phyloP scores from a whole-genome alignment of 495 filamentous ascomycete genomes.

The Penicillium fimorum region DNA sequence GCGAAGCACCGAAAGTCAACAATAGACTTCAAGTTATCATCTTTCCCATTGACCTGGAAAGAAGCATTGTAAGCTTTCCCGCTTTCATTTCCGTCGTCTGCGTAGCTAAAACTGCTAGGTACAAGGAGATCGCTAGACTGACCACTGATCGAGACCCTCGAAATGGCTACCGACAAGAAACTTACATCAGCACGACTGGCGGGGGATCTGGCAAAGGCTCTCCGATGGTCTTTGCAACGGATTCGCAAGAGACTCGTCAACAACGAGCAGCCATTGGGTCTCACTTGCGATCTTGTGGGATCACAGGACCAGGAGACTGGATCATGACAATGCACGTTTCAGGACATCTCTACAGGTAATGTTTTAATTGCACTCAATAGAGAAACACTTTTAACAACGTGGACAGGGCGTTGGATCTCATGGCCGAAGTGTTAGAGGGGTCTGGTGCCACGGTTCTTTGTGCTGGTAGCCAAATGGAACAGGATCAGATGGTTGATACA shows the following conservation, averaged over 20 bases:
- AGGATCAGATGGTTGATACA: conserved; percentile 13
- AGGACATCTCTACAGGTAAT: conserved; percentile 9
- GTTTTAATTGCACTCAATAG: conserved; percentile 1
- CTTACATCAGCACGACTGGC: conserved; percentile 30
- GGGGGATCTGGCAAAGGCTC: conserved; percentile 23
- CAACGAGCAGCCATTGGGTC: conserved; percentile 23
- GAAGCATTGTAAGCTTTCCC: neutral
- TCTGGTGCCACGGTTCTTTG: conserved; percentile 26
- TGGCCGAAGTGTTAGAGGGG: conserved; percentile 17
- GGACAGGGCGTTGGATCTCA: conserved; percentile 23
- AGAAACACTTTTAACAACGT: too few species aligned
- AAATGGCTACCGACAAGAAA: conserved; percentile 27
- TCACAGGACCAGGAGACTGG: conserved; percentile 27
- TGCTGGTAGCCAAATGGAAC: conserved; percentile 23
- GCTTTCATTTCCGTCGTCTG: neutral
- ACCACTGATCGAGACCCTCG: conserved; percentile 17
- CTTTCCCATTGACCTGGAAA: conserved; percentile 2
- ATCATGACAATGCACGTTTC: conserved; percentile 29
- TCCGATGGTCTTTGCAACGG: conserved; percentile 26
- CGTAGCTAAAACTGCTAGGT: neutral
- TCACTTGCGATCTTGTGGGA: conserved; percentile 17
- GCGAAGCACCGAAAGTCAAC: neutral
- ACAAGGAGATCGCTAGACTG: conserved; percentile 20
- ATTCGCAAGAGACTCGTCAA: conserved; percentile 29
- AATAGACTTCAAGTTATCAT: neutral